Conservation (phyloP, 495 filamentous ascomycete species). For the Penicillium daleae region DNA sequence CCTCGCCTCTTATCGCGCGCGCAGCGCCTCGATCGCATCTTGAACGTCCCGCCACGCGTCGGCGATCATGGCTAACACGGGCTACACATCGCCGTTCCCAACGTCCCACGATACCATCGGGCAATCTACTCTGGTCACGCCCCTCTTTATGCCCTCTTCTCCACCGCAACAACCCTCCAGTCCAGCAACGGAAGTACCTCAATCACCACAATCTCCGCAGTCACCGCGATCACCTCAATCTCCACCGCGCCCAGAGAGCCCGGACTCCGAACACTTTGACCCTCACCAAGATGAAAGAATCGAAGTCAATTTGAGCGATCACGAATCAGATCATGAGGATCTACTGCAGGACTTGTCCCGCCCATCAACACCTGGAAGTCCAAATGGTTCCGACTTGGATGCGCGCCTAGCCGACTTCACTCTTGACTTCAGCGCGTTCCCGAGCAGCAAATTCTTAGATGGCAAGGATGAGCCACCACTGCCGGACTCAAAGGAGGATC, state of each 20-base stretch:
- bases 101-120: conserved; percentile 53
- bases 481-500: conserved; percentile 32
- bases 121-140: conserved; percentile 46
- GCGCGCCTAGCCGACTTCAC: conserved; percentile 50
- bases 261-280: conserved; percentile 24
- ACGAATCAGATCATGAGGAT: conserved; percentile 23
- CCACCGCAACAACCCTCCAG: conserved; percentile 31
- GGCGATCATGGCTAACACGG: conserved; percentile 41
- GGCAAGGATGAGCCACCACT: conserved; percentile 35
- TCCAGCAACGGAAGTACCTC: conserved; percentile 11
- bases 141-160: conserved; percentile 45
- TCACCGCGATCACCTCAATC: neutral
- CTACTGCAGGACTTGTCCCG: conserved; percentile 26
- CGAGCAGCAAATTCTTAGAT: conserved; percentile 40
- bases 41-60: conserved; percentile 27
- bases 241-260: conserved; percentile 32
- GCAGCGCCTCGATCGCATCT: conserved; percentile 6
- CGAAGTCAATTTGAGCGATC: conserved; percentile 5
- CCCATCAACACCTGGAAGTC: conserved; percentile 32
- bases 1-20: conserved; percentile 2
- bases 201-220: conserved; percentile 6
- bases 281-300: conserved; percentile 16
- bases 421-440: conserved; percentile 51
- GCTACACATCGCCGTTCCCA: conserved; percentile 43
- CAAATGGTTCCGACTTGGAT: conserved; percentile 41